Evolutionary conservation across 148 eudicot species (phyloP).

Genomic region (Tetragonia tetragonoides): DNA sequence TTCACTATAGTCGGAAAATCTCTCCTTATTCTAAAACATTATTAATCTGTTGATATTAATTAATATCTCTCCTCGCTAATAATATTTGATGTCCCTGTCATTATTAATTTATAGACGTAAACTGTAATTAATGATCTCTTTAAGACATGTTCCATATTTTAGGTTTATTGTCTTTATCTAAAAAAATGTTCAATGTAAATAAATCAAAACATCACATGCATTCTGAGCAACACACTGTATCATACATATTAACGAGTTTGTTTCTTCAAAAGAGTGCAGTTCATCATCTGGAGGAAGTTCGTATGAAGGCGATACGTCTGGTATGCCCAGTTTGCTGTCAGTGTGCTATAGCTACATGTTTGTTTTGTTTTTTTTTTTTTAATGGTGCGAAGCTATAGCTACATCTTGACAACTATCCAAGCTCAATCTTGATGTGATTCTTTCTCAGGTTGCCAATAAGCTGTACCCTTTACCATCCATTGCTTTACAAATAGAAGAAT

Average conservation of each 20-base stretch:
- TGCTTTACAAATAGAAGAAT: constrained; percentile 71
- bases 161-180: too few relatives aligned
- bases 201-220: neutral
- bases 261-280: constrained; percentile 72
- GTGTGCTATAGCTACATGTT: too few relatives aligned
- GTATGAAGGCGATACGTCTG: constrained; percentile 97
- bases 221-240: neutral
- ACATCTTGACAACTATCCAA: neutral
- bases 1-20: too few relatives aligned
- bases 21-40: too few relatives aligned
- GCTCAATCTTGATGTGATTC: constrained; percentile 4
- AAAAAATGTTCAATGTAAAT: neutral
- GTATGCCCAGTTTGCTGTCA: constrained; percentile 39
- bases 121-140: too few relatives aligned
- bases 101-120: too few relatives aligned
- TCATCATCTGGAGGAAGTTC: constrained; percentile 94
- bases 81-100: too few relatives aligned
- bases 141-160: too few relatives aligned
- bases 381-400: neutral
- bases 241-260: constrained; percentile 19
- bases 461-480: constrained; percentile 78
- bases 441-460: constrained; percentile 86
- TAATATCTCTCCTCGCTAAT: too few relatives aligned
- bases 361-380: too few relatives aligned
- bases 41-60: too few relatives aligned